Conservation (phyloP, 2,329 filamentous ascomycete genomes). For the Fusarium tjaetaba region DNA sequence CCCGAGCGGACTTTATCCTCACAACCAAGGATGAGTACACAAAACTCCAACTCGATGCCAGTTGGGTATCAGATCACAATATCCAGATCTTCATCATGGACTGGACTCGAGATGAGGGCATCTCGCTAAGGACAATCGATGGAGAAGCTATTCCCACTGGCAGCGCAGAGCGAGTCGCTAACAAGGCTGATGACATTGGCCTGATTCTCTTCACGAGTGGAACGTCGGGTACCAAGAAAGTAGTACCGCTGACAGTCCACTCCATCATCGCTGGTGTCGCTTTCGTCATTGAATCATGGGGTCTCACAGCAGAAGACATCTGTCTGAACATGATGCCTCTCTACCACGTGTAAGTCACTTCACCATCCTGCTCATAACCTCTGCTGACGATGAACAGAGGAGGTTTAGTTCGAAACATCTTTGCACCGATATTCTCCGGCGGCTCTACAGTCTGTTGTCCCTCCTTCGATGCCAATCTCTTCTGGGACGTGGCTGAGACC, state of each 20-base stretch:
- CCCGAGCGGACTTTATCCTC: not conserved
- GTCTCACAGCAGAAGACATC: not conserved
- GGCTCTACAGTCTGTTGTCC: slow-evolving; percentile 5
- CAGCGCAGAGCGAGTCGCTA: fast-evolving
- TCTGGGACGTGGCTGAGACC: slow-evolving; percentile 4
- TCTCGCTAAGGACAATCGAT: not conserved
- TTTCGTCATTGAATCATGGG: slow-evolving; percentile 15
- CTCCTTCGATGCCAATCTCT: slow-evolving; percentile 5
- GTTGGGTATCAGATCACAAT: not conserved
- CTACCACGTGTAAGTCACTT: slow-evolving; percentile 3
- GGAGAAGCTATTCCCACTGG: not conserved
- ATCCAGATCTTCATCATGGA: not conserved
- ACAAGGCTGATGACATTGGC: slow-evolving; percentile 9
- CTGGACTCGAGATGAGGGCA: not conserved
- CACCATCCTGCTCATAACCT: fast-evolving
- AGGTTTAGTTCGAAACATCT: not conserved
- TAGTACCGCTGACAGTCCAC: not conserved
- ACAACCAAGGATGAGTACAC: slow-evolving; percentile 1
- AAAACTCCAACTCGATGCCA: not conserved
- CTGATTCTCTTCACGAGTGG: slow-evolving; percentile 13
- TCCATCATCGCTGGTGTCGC: slow-evolving; percentile 4
- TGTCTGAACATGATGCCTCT: slow-evolving; percentile 20
- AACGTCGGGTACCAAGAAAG: slow-evolving; percentile 8
- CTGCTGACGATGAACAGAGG: not conserved
- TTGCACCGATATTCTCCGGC: not conserved